phyloP scores from a whole-genome alignment of 371 early-diverging fungal species.

The Lichtheimia ramosa region DNA sequence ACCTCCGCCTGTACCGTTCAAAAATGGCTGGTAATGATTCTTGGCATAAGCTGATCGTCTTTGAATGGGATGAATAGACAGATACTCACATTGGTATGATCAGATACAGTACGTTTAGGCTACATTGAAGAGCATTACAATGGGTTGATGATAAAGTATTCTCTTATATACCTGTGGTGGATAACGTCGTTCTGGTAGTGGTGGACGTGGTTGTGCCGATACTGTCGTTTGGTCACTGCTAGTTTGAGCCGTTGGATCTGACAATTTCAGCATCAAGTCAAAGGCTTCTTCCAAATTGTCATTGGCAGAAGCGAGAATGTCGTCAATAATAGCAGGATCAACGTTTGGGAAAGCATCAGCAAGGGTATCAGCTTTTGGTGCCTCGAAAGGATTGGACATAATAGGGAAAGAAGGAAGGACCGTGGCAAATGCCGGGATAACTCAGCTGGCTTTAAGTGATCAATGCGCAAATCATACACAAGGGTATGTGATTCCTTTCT shows the following conservation, averaged over 20 bases:
- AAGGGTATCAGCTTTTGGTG: slow-evolving; percentile 10
- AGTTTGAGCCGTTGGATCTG: slow-evolving; percentile 13
- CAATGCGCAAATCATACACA: not conserved
- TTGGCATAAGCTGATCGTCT: not conserved
- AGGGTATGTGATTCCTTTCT: not conserved
- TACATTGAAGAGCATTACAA: not conserved
- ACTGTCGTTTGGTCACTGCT: not conserved
- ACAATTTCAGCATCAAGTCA: slow-evolving; percentile 16
- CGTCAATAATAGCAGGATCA: slow-evolving; percentile 13
- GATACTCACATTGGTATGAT: slow-evolving; percentile 1
- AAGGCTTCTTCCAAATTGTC: slow-evolving; percentile 20
- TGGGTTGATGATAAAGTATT: not conserved
- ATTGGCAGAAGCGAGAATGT: slow-evolving; percentile 7
- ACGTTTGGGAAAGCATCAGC: slow-evolving; percentile 21
- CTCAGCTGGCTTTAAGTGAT: not conserved
- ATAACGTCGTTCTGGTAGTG: not conserved
- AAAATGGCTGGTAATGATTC: slow-evolving; percentile 1
- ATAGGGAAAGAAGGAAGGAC: not conserved
- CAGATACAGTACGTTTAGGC: not conserved
- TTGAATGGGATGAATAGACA: not conserved
- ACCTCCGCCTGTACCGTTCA: slow-evolving; percentile 4
- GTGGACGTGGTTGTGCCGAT: slow-evolving; percentile 1
- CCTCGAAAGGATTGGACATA: slow-evolving; percentile 17
- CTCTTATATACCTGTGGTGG: not conserved
- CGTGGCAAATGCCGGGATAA: not conserved